Conservation (phyloP, 495 filamentous ascomycete genomes). For the Hypoxylon lienhwacheense region DNA sequence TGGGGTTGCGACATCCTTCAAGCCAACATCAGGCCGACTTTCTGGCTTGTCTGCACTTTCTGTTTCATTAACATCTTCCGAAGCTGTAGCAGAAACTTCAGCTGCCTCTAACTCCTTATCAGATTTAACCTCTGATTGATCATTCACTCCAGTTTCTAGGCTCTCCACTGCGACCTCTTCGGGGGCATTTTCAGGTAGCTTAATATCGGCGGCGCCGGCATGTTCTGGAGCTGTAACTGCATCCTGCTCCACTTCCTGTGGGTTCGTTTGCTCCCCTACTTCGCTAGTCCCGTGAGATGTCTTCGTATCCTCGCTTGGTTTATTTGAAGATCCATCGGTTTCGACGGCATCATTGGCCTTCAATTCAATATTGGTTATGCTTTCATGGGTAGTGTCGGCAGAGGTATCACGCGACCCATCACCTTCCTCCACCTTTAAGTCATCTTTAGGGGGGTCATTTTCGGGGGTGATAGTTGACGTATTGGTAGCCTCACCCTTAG, state of each 20-base stretch:
- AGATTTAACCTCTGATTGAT: too few relatives aligned
- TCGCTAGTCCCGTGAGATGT: neutral
- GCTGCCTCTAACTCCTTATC: too few relatives aligned
- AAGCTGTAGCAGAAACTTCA: neutral
- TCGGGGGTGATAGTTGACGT: too few relatives aligned
- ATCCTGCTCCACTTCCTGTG: conserved; percentile 1
- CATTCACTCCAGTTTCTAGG: neutral
- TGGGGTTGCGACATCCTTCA: too few relatives aligned
- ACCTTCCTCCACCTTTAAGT: neutral
- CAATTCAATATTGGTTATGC: neutral
- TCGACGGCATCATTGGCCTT: neutral
- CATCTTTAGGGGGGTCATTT: neutral
- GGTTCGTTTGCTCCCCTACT: neutral
- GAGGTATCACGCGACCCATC: neutral
- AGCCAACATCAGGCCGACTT: neutral
- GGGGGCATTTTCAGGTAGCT: neutral
- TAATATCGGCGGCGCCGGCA: neutral
- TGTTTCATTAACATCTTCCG: neutral
- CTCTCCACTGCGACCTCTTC: neutral
- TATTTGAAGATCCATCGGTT: neutral
- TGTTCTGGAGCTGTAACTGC: neutral
- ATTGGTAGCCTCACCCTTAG: neutral
- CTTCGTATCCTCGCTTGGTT: neutral
- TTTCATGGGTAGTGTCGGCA: neutral
- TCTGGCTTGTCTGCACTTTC: neutral